Conservation (phyloP, 164 flowering plant species). For the Pachysandra terminalis region DNA sequence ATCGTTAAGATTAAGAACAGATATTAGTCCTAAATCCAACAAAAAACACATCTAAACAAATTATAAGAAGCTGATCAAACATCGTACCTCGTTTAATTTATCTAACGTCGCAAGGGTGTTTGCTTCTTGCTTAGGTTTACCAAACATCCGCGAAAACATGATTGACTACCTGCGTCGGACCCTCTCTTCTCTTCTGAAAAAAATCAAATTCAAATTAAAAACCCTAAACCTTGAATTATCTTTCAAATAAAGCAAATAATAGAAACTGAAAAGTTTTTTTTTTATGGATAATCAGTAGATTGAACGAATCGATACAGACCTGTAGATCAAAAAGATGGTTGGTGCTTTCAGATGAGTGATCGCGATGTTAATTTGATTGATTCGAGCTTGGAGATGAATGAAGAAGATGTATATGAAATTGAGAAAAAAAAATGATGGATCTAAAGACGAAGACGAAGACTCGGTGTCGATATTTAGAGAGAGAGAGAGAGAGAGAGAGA, state of each 20-base stretch:
- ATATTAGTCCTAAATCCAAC: neutral
- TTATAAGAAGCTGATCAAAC: neutral
- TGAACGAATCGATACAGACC: neutral
- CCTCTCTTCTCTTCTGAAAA: neutral
- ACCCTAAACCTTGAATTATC: neutral
- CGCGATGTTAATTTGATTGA: no score
- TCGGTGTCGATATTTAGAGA: no score
- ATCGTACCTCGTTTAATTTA: constrained; percentile 12
- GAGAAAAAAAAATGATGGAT: no score
- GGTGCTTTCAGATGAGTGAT: no score
- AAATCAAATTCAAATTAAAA: neutral
- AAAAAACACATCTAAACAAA: neutral
- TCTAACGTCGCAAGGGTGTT: constrained; percentile 8
- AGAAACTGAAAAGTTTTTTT: neutral
- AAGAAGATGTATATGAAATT: no score
- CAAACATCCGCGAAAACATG: constrained; percentile 14
- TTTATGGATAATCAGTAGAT: neutral
- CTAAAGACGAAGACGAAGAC: no score
- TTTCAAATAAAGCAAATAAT: neutral
- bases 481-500: no score
- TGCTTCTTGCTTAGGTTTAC: constrained; percentile 11
- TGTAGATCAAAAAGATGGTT: neutral
- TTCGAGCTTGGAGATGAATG: no score
- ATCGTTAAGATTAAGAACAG: no score
- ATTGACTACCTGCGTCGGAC: neutral